Percentiles rank a stretch among this genome's conserved stretches.
These are phyloP conservation scores for Apiosordaria backusii DNA, from an alignment of 495 filamentous ascomycete species.

Conservation along the genomic window DNA sequence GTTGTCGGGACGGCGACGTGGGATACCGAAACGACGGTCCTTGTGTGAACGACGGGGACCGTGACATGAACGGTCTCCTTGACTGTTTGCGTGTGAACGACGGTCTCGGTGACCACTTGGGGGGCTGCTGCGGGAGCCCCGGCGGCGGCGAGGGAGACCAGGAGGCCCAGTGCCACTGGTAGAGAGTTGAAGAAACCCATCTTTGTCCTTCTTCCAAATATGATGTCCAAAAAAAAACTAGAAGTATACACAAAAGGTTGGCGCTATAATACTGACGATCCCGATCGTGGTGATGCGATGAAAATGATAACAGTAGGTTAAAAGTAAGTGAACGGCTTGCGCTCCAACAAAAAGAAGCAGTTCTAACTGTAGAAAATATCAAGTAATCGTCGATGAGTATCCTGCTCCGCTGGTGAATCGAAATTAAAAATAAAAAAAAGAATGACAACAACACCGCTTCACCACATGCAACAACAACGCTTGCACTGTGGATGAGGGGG, in stretches of 20 bases:
- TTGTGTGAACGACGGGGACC: slow-evolving; percentile 1
- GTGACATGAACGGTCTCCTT: slow-evolving; percentile 10
- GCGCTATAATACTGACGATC: neutral
- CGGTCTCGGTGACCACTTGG: slow-evolving; percentile 1
- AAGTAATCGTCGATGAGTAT: slow-evolving; percentile 3
- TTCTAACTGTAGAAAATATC: neutral
- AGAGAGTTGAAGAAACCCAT: slow-evolving; percentile 9
- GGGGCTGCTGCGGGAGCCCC: neutral
- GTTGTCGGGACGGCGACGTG: slow-evolving; percentile 9
- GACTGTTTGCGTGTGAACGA: slow-evolving; percentile 7
- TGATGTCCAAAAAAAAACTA: slow-evolving; percentile 1
- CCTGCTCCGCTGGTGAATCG: slow-evolving; percentile 6
- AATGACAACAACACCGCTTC: slow-evolving; percentile 8
- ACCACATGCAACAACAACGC: slow-evolving; percentile 3
- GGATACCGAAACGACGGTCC: neutral
- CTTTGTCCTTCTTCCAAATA: neutral
- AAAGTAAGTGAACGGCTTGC: slow-evolving; percentile 6
- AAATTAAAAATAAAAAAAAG: slow-evolving; percentile 7
- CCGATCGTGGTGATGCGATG: neutral
- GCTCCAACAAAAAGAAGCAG: slow-evolving; percentile 7
- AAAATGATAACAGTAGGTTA: neutral
- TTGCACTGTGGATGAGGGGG: slow-evolving; percentile 1
- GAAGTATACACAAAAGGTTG: neutral
- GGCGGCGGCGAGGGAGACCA: slow-evolving; percentile 1
- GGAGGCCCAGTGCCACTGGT: neutral